Evolutionary conservation across 352 stramenopile genomes (phyloP), one percentile per base, ranked within the genome.

Genomic region (Phytophthora pseudosyringae): DNA sequence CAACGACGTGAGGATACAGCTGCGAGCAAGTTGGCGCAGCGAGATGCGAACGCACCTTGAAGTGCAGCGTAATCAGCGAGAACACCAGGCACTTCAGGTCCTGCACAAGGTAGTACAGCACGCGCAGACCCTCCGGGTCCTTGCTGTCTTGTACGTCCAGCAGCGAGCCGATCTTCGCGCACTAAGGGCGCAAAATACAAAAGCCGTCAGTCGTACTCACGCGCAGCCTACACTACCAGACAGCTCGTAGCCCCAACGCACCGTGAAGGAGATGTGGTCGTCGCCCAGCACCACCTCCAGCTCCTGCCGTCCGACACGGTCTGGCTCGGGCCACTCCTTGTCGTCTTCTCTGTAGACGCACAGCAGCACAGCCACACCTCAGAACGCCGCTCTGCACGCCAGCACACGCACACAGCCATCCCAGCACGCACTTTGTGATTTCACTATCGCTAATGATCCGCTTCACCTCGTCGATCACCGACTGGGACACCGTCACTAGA

Each of bases 91-190:
- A 98, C 70, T 98, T 98, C 47, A 99, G 80, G 74, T 99, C 97
- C 75, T 99, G 96, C 25, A 98, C 92, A 29, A 99, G 80, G 77
- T 99, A 99, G 78, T 99, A 99, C 55, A 99, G 97, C 48, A 93
- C 85, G 16, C 87, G 77, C 18, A 99, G 80, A 25, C 96, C 96
- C 55, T 98, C 92, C 0, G 96, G 96, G 73, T 99, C 97, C 31
- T 98, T 95, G 78, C 92, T 98, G 62, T 98, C 89, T 69, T 98
- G 87, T 15, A 99, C 93, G 60, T 99, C 93, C 33, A 97, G 71
- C 48, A 99, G 76, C 48, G 93, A 98, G 15, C 93, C 94, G 69
- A 99, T 98, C 78, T 99, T 99, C 47, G 91, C 81, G 63, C 94
- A 98, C 81, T 98, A 15, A 50, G 5, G 21, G 33, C 31, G 28